Base-by-base conservation (phyloP, 192 early-diverging fungal species). In the Phycomyces blakesleeanus region DNA sequence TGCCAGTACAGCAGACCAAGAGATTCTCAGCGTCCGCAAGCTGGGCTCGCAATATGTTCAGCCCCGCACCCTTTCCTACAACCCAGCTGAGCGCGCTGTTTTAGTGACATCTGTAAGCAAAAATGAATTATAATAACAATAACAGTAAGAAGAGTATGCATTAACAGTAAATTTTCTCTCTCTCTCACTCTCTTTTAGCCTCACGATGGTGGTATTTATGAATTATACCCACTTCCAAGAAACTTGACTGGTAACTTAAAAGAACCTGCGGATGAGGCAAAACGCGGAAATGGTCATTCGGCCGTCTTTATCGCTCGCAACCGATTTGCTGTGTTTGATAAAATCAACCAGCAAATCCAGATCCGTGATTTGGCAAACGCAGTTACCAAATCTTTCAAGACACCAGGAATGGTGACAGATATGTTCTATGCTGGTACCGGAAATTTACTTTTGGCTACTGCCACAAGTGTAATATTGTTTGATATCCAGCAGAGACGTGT, bases 221-320 rank as follows among this genome's bases (percentile, higher is more conserved):
- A 99, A 76, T 74, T 99, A 5, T 93, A 93, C 75, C 83, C 74
- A 34, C 76, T 98, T 56, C 93, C 95, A 24, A 84, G 84, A 66
- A 87, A 93, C 44, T 74, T 83, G 57, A 70, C 70, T 27, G 84
- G 79, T 4, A 89, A 90, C 24, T 70, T 80, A 0, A 80, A 85
- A 1, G 89, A 91, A 63, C 75, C 75, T 0, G 52, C 76, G 5
- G 74, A 71, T 60, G 83, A 95, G 47, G 79, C 82, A 24, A 93
- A 91, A 66, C 87, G 89, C 58, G 97, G 94, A 9, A 58, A 77
- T 1, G 95, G 93, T 0, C 76, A 85, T 20, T 82, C 92, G 14
- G 93, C 94, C 10, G 83, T 97, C 53, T 99, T 93, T 80, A 92
- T 95, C 56, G 93, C 93, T 22, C 91, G 97, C 65, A 99, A 99